Conservation (phyloP, 2,329 filamentous ascomycete species). For the Stylonectria norvegica region DNA sequence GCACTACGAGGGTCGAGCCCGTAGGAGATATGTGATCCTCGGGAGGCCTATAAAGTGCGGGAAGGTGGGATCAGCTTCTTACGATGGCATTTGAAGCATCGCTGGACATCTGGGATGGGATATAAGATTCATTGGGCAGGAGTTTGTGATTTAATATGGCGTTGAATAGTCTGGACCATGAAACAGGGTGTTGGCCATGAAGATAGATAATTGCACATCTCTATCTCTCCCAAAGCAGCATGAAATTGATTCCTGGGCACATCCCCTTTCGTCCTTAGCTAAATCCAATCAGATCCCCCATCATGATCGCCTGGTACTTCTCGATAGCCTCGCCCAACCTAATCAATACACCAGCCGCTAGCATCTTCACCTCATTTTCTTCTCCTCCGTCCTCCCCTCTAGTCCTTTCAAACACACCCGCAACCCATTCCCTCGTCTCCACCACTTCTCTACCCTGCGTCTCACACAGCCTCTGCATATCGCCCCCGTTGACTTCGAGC, state of each 20-base stretch:
- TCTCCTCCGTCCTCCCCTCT: constrained; percentile 55
- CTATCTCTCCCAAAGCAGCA: too few species aligned
- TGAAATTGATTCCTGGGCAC: too few species aligned
- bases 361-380: constrained; percentile 74
- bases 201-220: too few species aligned
- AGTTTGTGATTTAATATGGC: too few species aligned
- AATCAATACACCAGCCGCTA: constrained; percentile 75
- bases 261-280: too few species aligned
- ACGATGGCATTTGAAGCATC: too few species aligned
- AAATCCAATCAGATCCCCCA: constrained; percentile 62
- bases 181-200: too few species aligned
- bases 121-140: too few species aligned
- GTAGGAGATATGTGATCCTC: constrained; percentile 20
- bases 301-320: constrained; percentile 71
- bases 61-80: too few species aligned
- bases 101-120: too few species aligned
- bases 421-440: constrained; percentile 85
- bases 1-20: constrained; percentile 29
- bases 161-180: too few species aligned
- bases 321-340: constrained; percentile 78
- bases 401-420: constrained; percentile 65
- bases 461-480: constrained; percentile 68
- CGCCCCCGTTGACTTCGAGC: constrained; percentile 74
- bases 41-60: too few species aligned
- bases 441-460: constrained; percentile 73